These are phyloP conservation scores for Dalbergia oliveri DNA, from an alignment of 306 rosid genomes.

Conservation along the genomic window DNA sequence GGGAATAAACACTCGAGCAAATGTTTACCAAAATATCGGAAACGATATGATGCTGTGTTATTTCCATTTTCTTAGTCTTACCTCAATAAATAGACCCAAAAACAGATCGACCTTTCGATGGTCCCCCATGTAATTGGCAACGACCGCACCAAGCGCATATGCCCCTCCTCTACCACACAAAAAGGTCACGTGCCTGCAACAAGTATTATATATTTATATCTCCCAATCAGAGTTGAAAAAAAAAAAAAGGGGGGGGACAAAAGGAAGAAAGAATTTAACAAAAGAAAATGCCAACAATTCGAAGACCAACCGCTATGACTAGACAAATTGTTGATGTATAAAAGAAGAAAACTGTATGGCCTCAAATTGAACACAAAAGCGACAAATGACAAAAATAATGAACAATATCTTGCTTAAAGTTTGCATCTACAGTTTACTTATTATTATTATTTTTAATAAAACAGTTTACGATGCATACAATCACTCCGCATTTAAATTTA, in stretches of 20 bases:
- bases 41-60: not conserved
- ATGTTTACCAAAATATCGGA: not conserved
- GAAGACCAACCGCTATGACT: not conserved
- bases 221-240: no score
- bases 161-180: constrained; percentile 88
- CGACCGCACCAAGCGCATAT: constrained; percentile 82
- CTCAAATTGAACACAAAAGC: not conserved
- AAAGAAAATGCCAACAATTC: not conserved
- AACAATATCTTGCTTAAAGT: no score
- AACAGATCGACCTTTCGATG: constrained; percentile 63
- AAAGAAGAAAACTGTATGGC: not conserved
- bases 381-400: no score
- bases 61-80: constrained; percentile 7
- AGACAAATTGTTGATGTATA: not conserved
- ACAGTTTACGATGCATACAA: not conserved
- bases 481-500: no score
- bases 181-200: constrained; percentile 81
- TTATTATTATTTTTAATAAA: no score
- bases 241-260: not conserved
- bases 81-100: constrained; percentile 82
- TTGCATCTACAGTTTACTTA: not conserved
- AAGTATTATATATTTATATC: not conserved
- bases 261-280: not conserved
- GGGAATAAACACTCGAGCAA: no score
- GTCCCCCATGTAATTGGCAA: constrained; percentile 73